Evolutionary conservation across 768 basidiomycete species (phyloP), one percentile per base, ranked within the genome.

Genomic region (Rhodosporidiobolus odoratus): DNA sequence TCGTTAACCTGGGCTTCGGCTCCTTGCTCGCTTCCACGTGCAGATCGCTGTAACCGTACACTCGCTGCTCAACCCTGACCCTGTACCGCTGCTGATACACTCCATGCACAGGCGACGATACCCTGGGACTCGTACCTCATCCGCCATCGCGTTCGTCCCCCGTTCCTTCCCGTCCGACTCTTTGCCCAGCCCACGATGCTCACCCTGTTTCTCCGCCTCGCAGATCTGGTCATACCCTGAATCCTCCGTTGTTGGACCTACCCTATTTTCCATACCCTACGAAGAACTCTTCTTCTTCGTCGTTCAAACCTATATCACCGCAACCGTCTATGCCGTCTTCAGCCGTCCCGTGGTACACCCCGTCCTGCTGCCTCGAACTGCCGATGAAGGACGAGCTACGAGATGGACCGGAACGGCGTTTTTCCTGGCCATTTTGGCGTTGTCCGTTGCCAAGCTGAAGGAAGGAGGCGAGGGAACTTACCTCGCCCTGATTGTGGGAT

Each of bases 231-330:
- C 75, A 35, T 75, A 75, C 52, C 75, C 75, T 13, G 58, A 59
- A 30, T 62, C 68, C 2, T 74, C 72, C 16, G 67, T 73, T 27
- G 63, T 74, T 13, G 73, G 73, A 16, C 66, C 66, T 0, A 76
- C 72, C 13, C 65, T 76, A 23, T 71, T 67, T 41, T 27, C 52
- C 34, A 76, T 76, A 43, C 75, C 75, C 16, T 59, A 63, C 54
- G 75, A 76, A 30, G 75, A 76, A 41, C 35, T 74, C 62, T 76
- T 76, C 64, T 76, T 76, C 66, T 76, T 76, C 48, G 63, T 72
- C 62, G 65, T 76, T 21, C 75, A 76, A 38, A 76, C 75, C 40
- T 74, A 74, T 59, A 65, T 74, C 66, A 76, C 75, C 37, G 34
- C 75, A 27, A 30, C 62, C 62, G n/a, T 76, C 57, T 76, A 76